Conservation (phyloP, 176 grass and related monocot species). For the Raddia guianensis region DNA sequence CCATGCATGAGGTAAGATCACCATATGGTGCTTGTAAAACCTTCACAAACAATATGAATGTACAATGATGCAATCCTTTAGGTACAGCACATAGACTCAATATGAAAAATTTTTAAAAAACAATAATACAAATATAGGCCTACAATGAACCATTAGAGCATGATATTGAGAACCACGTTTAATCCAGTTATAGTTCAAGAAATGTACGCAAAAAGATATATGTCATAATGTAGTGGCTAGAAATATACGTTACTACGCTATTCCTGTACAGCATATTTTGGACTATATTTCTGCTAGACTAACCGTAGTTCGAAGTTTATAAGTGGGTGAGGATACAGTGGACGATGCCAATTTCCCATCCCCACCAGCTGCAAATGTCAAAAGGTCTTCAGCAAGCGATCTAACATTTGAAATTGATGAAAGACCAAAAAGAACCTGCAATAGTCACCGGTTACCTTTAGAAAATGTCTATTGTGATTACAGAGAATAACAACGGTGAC, state of each 20-base stretch:
- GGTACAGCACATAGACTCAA: constrained; percentile 10
- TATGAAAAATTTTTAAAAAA: constrained; percentile 34
- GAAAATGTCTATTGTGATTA: background rate
- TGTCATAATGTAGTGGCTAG: background rate
- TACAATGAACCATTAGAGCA: constrained; percentile 11
- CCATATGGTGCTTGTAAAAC: constrained; percentile 96
- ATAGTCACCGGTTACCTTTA: constrained; percentile 7
- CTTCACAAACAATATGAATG: constrained; percentile 50
- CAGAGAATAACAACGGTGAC: constrained; percentile 28
- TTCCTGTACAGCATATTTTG: background rate
- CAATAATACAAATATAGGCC: constrained; percentile 16
- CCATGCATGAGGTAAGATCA: constrained; percentile 88
- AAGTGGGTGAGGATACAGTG: constrained; percentile 68
- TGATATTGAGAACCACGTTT: background rate
- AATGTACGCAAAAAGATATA: constrained; percentile 1
- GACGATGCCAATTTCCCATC: constrained; percentile 51
- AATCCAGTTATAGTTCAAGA: constrained; percentile 4
- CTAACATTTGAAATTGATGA: constrained; percentile 62
- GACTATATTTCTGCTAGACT: constrained; percentile 46
- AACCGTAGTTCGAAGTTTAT: constrained; percentile 86
- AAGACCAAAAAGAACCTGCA: constrained; percentile 87
- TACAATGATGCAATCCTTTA: constrained; percentile 14
- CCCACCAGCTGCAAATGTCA: constrained; percentile 50
- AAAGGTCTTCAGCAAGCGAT: constrained; percentile 68
- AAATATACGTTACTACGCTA: constrained; percentile 26